Evolutionary conservation across 2,329 filamentous ascomycete species (phyloP).

Genomic region (Seiridium cupressi): DNA sequence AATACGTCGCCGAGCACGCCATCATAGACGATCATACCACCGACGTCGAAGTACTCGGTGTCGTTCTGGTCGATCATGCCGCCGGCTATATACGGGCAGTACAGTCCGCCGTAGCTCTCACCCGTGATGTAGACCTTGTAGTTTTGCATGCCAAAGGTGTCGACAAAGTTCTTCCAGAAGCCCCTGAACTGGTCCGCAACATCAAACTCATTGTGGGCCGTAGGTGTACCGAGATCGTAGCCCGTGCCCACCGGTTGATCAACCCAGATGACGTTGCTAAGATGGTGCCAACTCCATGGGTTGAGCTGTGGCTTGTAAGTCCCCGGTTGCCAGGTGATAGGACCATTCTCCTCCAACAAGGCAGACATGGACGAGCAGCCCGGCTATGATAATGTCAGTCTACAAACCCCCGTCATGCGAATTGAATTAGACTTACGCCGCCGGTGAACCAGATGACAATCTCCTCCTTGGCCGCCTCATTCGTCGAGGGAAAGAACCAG

Average conservation of each 20-base stretch:
- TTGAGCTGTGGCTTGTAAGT: constrained; percentile 53
- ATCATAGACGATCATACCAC: constrained; percentile 71
- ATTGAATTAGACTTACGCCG: constrained; percentile 26
- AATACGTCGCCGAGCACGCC: constrained; percentile 58
- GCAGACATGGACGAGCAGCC: constrained; percentile 49
- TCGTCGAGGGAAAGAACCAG: constrained; percentile 52
- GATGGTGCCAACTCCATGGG: constrained; percentile 54
- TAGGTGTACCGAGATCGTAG: constrained; percentile 4
- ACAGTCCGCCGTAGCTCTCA: constrained; percentile 68
- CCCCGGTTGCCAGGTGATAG: constrained; percentile 53
- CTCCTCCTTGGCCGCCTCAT: constrained; percentile 40
- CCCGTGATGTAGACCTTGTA: constrained; percentile 73
- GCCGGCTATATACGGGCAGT: constrained; percentile 70
- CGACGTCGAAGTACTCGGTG: constrained; percentile 64
- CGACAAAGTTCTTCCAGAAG: constrained; percentile 67
- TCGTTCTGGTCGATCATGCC: constrained; percentile 69
- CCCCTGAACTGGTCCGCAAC: constrained; percentile 57
- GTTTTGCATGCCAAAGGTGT: constrained; percentile 66
- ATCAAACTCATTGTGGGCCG: constrained; percentile 45
- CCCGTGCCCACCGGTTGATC: constrained; percentile 38
- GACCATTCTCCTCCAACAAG: constrained; percentile 60
- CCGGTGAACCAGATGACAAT: constrained; percentile 48
- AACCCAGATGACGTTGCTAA: constrained; percentile 62
- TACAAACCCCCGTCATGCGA: neutral
- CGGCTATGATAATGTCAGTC: constrained; percentile 10